These are phyloP conservation scores for Cryptococcus sp. DNA, from an alignment of 1,284 basidiomycete genomes.

Conservation along the genomic window DNA sequence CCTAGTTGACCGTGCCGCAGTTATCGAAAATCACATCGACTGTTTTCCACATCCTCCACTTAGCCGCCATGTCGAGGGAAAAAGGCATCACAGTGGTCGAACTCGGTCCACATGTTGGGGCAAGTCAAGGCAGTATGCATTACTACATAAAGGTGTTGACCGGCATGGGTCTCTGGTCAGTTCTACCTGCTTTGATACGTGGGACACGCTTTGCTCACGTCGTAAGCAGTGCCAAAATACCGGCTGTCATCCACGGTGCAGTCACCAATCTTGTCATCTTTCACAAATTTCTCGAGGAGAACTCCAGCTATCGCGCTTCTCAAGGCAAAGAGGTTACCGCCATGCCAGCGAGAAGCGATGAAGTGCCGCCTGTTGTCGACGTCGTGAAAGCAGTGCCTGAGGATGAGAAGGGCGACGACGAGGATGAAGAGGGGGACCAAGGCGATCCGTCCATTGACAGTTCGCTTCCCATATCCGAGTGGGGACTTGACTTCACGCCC, in stretches of 20 bases:
- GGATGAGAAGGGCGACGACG: constrained; percentile 18
- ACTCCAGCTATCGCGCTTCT: constrained; percentile 30
- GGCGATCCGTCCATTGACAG: constrained; percentile 15
- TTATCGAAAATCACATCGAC: constrained; percentile 36
- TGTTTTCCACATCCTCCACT: constrained; percentile 38
- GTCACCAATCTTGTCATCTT: constrained; percentile 43
- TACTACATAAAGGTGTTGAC: constrained; percentile 45
- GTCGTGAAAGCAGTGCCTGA: constrained; percentile 6
- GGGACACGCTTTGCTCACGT: background rate
- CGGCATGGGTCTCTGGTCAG: constrained; percentile 39
- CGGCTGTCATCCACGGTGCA: constrained; percentile 34
- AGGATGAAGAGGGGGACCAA: constrained; percentile 19
- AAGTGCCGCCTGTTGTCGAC: background rate
- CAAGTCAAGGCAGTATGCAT: constrained; percentile 45
- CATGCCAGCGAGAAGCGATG: background rate
- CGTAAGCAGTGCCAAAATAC: constrained; percentile 39
- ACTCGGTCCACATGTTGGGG: constrained; percentile 41
- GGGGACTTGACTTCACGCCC: constrained; percentile 34
- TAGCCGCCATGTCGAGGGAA: constrained; percentile 31
- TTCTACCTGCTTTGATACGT: background rate
- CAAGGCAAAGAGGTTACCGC: constrained; percentile 5
- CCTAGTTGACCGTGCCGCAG: constrained; percentile 22
- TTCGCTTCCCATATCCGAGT: constrained; percentile 7
- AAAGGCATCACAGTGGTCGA: constrained; percentile 41
- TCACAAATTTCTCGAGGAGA: constrained; percentile 42